Percentiles rank a stretch among this genome's conserved stretches.
phyloP scores from a whole-genome alignment of 805 yeast species.

The Barnettozyma sucrosica region DNA sequence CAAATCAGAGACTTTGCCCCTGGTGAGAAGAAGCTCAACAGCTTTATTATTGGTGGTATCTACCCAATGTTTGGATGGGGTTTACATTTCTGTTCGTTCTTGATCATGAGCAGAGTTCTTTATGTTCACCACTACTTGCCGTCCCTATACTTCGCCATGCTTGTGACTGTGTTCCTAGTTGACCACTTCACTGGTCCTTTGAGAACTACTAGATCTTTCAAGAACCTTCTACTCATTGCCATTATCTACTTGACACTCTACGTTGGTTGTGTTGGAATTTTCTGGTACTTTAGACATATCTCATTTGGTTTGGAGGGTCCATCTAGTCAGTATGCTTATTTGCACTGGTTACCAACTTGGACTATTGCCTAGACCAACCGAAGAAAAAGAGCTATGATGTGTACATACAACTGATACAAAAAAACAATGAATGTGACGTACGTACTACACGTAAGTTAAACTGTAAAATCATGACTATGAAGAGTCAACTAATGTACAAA shows the following conservation, averaged over 20 bases:
- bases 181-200: conserved; percentile 35
- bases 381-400: background rate
- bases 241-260: conserved; percentile 37
- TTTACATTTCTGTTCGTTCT: conserved; percentile 68
- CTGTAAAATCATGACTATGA: background rate
- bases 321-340: conserved; percentile 32
- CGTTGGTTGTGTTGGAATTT: conserved; percentile 41
- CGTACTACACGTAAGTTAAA: background rate
- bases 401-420: background rate
- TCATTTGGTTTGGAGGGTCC: conserved; percentile 63
- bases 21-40: conserved; percentile 38
- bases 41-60: conserved; percentile 64
- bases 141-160: conserved; percentile 70
- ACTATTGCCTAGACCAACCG: conserved; percentile 26
- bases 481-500: conserved; percentile 1
- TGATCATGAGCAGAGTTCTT: conserved; percentile 80
- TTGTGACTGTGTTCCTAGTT: conserved; percentile 47
- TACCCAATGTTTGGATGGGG: conserved; percentile 82
- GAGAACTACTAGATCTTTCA: conserved; percentile 18
- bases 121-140: conserved; percentile 85
- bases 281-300: conserved; percentile 56
- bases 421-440: background rate
- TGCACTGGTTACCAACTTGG: conserved; percentile 48
- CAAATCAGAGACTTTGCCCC: conserved; percentile 56
- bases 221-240: conserved; percentile 23